Conservation (phyloP, 176 grass and related monocot genomes). For the Chloris gayana region DNA sequence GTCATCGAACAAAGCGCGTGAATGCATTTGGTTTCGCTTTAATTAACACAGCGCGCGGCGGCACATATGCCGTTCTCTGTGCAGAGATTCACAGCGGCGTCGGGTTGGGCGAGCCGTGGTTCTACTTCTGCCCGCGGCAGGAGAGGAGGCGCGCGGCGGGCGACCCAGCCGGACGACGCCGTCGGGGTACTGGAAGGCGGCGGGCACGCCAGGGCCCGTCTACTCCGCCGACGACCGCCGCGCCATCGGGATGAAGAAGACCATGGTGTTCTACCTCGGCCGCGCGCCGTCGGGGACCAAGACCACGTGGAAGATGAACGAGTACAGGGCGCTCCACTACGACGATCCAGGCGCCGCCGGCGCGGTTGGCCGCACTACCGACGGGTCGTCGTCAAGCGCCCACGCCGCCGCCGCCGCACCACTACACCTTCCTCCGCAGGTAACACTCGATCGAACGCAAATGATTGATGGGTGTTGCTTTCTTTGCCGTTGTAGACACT, state of each 20-base stretch:
- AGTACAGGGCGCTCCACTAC: conserved; percentile 74
- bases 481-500: conserved; percentile 34
- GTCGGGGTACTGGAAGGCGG: conserved; percentile 97
- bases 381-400: conserved; percentile 2
- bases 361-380: not conserved
- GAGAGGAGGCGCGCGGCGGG: conserved; percentile 84
- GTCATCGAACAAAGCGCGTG: not conserved
- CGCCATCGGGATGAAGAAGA: conserved; percentile 78
- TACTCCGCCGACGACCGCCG: conserved; percentile 55
- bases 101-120: conserved; percentile 73
- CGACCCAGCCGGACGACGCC: conserved; percentile 84
- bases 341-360: not conserved
- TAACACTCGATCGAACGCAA: not conserved
- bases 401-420: conserved; percentile 6
- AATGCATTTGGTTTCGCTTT: not conserved
- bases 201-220: conserved; percentile 78
- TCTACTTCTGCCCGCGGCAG: conserved; percentile 91
- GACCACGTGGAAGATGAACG: conserved; percentile 95
- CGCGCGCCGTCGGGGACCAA: conserved; percentile 67
- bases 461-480: conserved; percentile 33
- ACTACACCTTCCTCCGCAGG: conserved; percentile 31
- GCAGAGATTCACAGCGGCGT: conserved; percentile 52
- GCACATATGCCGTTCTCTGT: not conserved
- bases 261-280: conserved; percentile 96
- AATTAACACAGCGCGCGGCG: not conserved